These are phyloP conservation scores for Claviceps quebecensis DNA, from an alignment of 2,329 filamentous ascomycete species.

Conservation along the genomic window DNA sequence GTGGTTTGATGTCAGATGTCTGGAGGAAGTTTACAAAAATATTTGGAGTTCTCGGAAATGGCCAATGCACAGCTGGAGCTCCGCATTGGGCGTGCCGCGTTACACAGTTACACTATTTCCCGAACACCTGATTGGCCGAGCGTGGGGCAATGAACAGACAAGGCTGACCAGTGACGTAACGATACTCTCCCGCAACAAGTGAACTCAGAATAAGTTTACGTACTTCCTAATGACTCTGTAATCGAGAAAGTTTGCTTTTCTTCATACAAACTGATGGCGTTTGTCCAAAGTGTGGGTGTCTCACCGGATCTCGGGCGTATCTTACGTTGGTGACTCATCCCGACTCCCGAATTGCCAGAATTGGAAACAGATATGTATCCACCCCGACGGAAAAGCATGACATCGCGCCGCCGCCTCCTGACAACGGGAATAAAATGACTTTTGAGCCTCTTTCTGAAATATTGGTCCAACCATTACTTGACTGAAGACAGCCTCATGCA, in stretches of 20 bases:
- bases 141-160: not conserved
- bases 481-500: too few species aligned
- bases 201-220: not conserved
- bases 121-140: not conserved
- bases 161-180: too few species aligned
- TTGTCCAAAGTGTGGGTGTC: not conserved
- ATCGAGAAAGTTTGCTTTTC: too few species aligned
- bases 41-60: not conserved
- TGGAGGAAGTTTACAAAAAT: not conserved
- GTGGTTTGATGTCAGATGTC: too few species aligned
- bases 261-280: not conserved
- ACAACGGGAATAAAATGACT: not conserved
- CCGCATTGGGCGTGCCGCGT: not conserved
- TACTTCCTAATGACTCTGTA: too few species aligned
- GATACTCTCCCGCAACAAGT: not conserved
- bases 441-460: not conserved
- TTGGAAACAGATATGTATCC: slow-evolving; percentile 1
- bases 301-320: not conserved
- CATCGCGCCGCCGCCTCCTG: not conserved
- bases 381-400: slow-evolving; percentile 5
- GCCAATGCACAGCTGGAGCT: not conserved
- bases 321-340: slow-evolving; percentile 7
- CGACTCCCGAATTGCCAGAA: slow-evolving; percentile 2
- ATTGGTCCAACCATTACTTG: too few species aligned
- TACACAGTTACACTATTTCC: too few species aligned